Base-by-base conservation (phyloP, 306 rosid species). In the barrel medic (Medicago truncatula) region DNA sequence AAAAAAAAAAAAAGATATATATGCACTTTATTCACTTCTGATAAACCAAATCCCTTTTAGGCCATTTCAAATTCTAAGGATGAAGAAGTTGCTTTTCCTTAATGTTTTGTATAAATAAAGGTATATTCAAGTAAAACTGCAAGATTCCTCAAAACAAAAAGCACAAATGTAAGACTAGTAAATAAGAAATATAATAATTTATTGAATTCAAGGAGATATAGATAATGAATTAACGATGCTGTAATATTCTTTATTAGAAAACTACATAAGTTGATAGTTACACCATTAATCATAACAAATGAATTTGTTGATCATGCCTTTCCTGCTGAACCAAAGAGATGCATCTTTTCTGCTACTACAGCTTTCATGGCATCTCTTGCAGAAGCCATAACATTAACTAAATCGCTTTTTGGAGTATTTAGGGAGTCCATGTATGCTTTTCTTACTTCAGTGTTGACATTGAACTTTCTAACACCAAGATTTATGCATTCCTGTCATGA, bases 361-460 rank as follows among this genome's bases (percentile, higher is more conserved):
- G 84, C 92, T 80, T 88, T 92, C 98, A 94, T 92, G 73, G 97
- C 96, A 67, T 87, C 93, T 87, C 87, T 94, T 8, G 97, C 93
- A n/a, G 94, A 82, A 66, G 82, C 87, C 96, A 94, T 90, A 41
- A 87, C 96, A 66, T 88, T 87, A 85, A 92, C 97, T 1, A 94
- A 84, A 81, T 94, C 98, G 70, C 86, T 92, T 79, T 87, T 79
- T 7, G 96, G 88, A 77, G 46, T 84, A 67, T 36, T 79, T 12
- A 94, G 87, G 28, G 98, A 88, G 38, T 92, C 98, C 92, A 90
- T 83, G 88, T 87, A 94, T n/a, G 98, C 98, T 84, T 88, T 90
- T 58, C 97, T 90, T 57, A 94, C 93, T 81, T 94, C 98, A 0
- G 98, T 94, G 86, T 94, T 94, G 25, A 94, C 98, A 65, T 94